Conservation (phyloP, 805 yeast species). For the Hanseniaspora nectarophila region DNA sequence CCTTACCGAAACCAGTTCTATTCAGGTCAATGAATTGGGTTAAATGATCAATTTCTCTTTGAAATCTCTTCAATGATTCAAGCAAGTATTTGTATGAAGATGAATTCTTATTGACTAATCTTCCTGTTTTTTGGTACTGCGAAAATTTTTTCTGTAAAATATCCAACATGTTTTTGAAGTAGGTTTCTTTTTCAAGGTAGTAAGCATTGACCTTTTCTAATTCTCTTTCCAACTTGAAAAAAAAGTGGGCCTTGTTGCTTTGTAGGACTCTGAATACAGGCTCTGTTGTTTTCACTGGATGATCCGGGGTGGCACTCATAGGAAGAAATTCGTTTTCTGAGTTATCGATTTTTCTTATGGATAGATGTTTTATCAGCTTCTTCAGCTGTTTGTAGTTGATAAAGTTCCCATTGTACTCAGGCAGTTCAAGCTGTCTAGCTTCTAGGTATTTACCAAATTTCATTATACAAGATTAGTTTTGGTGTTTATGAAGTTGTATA, state of each 20-base stretch:
- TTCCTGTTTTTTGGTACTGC: conserved; percentile 35
- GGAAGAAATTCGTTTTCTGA: neutral
- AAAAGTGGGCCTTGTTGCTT: conserved; percentile 79
- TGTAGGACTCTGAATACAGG: conserved; percentile 47
- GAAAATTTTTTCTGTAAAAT: conserved; percentile 61
- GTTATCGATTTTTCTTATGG: conserved; percentile 20
- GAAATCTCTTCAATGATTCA: conserved; percentile 79
- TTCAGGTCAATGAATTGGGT: conserved; percentile 91
- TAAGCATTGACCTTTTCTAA: conserved; percentile 89
- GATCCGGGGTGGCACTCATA: conserved; percentile 8
- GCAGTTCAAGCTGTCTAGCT: conserved; percentile 83
- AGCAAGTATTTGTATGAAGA: conserved; percentile 71
- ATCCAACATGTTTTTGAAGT: conserved; percentile 66
- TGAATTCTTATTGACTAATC: conserved; percentile 46
- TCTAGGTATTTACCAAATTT: conserved; percentile 94
- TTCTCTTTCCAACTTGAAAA: conserved; percentile 83
- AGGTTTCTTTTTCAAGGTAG: conserved; percentile 83
- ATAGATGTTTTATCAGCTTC: conserved; percentile 76
- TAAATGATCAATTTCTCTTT: conserved; percentile 74
- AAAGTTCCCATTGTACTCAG: conserved; percentile 88
- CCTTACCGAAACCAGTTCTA: conserved; percentile 92
- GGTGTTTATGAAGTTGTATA: neutral
- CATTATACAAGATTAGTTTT: conserved; percentile 30
- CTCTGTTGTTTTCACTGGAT: neutral
- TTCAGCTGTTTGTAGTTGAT: conserved; percentile 89